Evolutionary conservation across 2,329 filamentous ascomycete species (phyloP).

Genomic region (Cucurbitaria berberidis): DNA sequence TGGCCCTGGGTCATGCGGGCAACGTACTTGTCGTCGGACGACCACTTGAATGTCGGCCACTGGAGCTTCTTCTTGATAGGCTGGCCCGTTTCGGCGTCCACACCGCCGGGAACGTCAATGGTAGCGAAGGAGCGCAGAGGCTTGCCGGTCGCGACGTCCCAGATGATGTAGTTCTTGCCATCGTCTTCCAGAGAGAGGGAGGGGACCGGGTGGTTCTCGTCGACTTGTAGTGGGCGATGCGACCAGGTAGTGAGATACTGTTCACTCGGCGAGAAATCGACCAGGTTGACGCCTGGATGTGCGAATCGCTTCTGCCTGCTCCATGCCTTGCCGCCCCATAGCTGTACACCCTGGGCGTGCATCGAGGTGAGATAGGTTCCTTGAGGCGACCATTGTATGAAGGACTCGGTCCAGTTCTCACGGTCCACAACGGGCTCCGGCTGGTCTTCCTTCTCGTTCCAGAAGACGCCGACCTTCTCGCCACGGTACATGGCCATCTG

Average conservation of each 20-base stretch:
- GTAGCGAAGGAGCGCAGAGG: slow-evolving; percentile 93
- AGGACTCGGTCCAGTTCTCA: slow-evolving; percentile 96
- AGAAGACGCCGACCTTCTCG: slow-evolving; percentile 92
- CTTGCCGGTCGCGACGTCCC: slow-evolving; percentile 90
- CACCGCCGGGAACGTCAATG: slow-evolving; percentile 74
- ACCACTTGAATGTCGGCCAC: slow-evolving; percentile 99
- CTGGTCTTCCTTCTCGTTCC: slow-evolving; percentile 94
- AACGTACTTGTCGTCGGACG: slow-evolving; percentile 94
- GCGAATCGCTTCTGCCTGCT: slow-evolving; percentile 89
- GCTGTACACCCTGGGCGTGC: slow-evolving; percentile 93
- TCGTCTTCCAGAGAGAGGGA: slow-evolving; percentile 81
- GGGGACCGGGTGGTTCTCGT: slow-evolving; percentile 85
- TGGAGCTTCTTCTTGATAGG: slow-evolving; percentile 88
- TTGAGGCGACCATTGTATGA: slow-evolving; percentile 96
- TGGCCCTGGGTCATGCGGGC: slow-evolving; percentile 87
- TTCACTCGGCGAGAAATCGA: slow-evolving; percentile 93
- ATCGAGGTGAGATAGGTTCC: slow-evolving; percentile 95
- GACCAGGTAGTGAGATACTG: slow-evolving; percentile 98
- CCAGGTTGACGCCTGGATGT: slow-evolving; percentile 92
- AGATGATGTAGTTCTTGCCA: slow-evolving; percentile 99
- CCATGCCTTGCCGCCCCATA: slow-evolving; percentile 94
- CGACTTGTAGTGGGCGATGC: slow-evolving; percentile 87
- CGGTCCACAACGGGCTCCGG: slow-evolving; percentile 91
- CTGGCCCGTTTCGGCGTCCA: slow-evolving; percentile 67
- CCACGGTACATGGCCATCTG: slow-evolving; percentile 95